Percentiles rank a stretch among this genome's conserved stretches.
Conservation (phyloP, 2,329 filamentous ascomycete genomes). For the Aureobasidium sp. region DNA sequence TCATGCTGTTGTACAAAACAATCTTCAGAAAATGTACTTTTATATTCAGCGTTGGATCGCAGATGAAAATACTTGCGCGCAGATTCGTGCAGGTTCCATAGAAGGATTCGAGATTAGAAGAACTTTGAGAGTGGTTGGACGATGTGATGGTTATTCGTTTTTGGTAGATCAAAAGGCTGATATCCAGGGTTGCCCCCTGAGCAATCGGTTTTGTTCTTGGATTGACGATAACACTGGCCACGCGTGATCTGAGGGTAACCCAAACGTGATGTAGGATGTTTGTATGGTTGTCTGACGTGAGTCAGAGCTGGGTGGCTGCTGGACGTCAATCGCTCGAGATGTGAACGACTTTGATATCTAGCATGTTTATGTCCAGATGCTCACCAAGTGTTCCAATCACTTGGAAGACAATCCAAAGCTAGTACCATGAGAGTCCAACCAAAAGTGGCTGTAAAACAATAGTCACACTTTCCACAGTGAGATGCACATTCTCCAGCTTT, state of each 20-base stretch:
- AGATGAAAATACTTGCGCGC: not conserved
- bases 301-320: too few species aligned
- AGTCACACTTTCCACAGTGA: not conserved
- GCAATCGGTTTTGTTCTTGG: not conserved
- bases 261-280: not conserved
- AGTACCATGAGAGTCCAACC: not conserved
- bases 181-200: not conserved
- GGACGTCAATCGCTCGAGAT: too few species aligned
- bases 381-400: too few species aligned
- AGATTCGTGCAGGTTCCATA: not conserved
- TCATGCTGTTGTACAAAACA: not conserved
- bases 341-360: too few species aligned
- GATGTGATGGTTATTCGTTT: not conserved
- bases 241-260: not conserved
- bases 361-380: too few species aligned
- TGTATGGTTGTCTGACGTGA: not conserved
- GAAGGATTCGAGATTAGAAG: not conserved
- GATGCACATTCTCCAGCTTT: not conserved
- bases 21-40: not conserved
- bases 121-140: not conserved
- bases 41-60: not conserved
- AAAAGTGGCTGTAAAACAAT: not conserved
- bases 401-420: not conserved
- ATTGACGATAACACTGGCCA: not conserved
- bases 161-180: too few species aligned